These are phyloP conservation scores for Fusarium haematococcum DNA, from an alignment of 2,329 filamentous ascomycete genomes.

Conservation along the genomic window DNA sequence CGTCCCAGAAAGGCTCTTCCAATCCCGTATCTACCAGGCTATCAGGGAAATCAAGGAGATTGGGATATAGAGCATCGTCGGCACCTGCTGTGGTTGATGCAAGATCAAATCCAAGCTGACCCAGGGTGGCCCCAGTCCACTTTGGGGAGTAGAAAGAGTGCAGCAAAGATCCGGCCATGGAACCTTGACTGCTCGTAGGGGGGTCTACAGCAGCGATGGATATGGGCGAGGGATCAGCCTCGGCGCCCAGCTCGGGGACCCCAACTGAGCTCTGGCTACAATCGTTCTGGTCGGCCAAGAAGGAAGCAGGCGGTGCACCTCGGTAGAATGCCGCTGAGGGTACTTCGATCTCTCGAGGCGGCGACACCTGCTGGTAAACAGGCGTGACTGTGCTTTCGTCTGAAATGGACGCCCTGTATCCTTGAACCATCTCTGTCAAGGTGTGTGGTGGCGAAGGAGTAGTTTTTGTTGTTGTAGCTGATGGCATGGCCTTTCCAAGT, in stretches of 20 bases:
- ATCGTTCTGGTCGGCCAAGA: background rate
- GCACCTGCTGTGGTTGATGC: background rate
- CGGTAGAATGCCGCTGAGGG: background rate
- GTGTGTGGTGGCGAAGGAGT: background rate
- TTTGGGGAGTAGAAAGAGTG: background rate
- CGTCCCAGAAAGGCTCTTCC: background rate
- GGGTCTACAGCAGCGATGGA: background rate
- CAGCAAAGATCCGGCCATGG: background rate
- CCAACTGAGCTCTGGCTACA: background rate
- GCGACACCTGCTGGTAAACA: background rate
- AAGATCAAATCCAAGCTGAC: background rate
- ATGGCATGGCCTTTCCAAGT: background rate
- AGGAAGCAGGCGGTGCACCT: background rate
- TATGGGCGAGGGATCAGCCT: background rate
- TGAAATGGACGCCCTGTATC: background rate
- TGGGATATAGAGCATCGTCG: background rate
- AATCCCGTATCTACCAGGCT: background rate
- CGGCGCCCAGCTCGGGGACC: background rate
- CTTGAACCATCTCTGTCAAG: background rate
- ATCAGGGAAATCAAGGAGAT: background rate
- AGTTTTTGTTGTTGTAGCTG: background rate
- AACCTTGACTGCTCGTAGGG: background rate
- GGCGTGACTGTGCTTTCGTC: background rate
- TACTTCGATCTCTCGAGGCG: background rate
- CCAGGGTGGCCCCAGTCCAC: background rate